These are phyloP conservation scores for Corchorus olitorius DNA, from an alignment of 345 rosid species.

Conservation along the genomic window DNA sequence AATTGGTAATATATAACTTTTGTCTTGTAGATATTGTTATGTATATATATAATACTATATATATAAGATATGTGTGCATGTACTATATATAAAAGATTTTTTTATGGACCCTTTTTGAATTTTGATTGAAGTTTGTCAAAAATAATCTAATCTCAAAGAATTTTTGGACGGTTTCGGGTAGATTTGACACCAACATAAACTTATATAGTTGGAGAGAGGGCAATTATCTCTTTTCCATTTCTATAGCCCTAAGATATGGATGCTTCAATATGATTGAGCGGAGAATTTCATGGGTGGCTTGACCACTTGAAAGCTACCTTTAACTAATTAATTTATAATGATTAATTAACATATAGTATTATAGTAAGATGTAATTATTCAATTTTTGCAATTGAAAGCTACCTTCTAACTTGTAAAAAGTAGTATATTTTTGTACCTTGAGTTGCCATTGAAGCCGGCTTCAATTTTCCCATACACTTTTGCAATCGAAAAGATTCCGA, in stretches of 20 bases:
- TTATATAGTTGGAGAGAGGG: too few relatives aligned
- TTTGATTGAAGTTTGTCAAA: not conserved
- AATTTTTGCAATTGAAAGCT: not conserved
- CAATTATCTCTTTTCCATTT: too few relatives aligned
- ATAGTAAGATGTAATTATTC: too few relatives aligned
- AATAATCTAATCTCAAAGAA: not conserved
- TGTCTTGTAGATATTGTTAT: too few relatives aligned
- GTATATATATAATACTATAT: too few relatives aligned
- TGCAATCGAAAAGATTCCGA: too few relatives aligned
- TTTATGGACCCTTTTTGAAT: not conserved
- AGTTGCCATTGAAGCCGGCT: not conserved
- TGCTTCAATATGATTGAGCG: not conserved
- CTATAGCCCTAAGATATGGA: not conserved
- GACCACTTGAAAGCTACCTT: conserved; percentile 8
- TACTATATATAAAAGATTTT: not conserved
- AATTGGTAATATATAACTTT: too few relatives aligned
- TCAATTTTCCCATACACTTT: too few relatives aligned
- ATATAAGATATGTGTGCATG: not conserved
- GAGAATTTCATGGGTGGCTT: not conserved
- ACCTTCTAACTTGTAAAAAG: not conserved
- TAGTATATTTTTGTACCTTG: not conserved
- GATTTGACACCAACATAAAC: conserved; percentile 14
- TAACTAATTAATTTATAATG: not conserved
- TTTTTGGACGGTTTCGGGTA: not conserved
- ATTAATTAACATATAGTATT: too few relatives aligned